phyloP scores from a whole-genome alignment of 2,329 filamentous ascomycete species.

The Onygena corvina region DNA sequence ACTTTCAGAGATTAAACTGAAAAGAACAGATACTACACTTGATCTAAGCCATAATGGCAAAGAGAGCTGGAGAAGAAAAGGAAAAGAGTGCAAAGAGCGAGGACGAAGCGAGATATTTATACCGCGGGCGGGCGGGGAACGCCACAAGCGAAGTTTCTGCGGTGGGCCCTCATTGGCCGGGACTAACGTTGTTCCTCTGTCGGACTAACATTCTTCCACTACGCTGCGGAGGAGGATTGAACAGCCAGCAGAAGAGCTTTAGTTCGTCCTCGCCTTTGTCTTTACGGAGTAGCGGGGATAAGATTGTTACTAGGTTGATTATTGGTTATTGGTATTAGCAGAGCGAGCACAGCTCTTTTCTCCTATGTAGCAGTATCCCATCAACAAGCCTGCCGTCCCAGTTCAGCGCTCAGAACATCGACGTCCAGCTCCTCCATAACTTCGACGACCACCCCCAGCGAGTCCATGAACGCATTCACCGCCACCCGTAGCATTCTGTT shows the following conservation, averaged over 20 bases:
- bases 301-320: too few species aligned
- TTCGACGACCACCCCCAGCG: slow-evolving; percentile 66
- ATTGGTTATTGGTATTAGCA: too few species aligned
- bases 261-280: too few species aligned
- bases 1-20: slow-evolving; percentile 94
- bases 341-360: too few species aligned
- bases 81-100: slow-evolving; percentile 24
- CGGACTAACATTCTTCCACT: neutral
- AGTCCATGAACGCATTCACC: slow-evolving; percentile 94
- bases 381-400: too few species aligned
- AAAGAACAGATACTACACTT: slow-evolving; percentile 96
- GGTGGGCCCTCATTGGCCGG: slow-evolving; percentile 9
- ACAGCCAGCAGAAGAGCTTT: too few species aligned
- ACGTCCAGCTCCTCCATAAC: slow-evolving; percentile 85
- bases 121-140: slow-evolving; percentile 11
- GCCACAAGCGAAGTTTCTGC: slow-evolving; percentile 10
- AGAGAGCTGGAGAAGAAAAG: slow-evolving; percentile 40
- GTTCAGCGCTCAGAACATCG: slow-evolving; percentile 50
- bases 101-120: slow-evolving; percentile 24
- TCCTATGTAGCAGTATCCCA: too few species aligned
- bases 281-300: too few species aligned
- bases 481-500: slow-evolving; percentile 94
- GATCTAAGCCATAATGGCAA: slow-evolving; percentile 62
- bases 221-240: neutral
- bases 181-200: neutral